phyloP scores from a whole-genome alignment of 2,329 filamentous ascomycete genomes.

The Penicillium hesseltinei region DNA sequence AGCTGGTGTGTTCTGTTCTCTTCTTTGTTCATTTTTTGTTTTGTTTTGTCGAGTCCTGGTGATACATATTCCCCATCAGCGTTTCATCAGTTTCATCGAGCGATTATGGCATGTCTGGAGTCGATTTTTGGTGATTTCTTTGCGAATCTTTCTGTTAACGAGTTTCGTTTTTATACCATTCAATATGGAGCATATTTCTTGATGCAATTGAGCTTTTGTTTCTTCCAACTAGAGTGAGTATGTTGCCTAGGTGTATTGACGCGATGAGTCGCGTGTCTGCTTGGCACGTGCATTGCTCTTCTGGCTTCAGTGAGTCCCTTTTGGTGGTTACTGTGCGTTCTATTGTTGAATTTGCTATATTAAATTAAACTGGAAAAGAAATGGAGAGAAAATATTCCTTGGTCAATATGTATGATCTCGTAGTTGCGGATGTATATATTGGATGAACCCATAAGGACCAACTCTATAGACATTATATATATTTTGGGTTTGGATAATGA shows the following conservation, averaged over 20 bases:
- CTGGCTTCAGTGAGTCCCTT: not conserved
- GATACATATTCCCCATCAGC: slow-evolving; percentile 21
- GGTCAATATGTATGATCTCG: too few species aligned
- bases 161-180: not conserved
- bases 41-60: slow-evolving; percentile 17
- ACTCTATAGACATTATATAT: not conserved
- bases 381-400: not conserved
- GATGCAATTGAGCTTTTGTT: not conserved
- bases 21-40: slow-evolving; percentile 1
- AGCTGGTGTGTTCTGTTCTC: slow-evolving; percentile 12
- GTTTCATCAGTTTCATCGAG: slow-evolving; percentile 16
- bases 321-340: not conserved
- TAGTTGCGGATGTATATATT: not conserved
- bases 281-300: slow-evolving; percentile 1
- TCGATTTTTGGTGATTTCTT: slow-evolving; percentile 7
- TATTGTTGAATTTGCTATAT: not conserved
- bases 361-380: too few species aligned
- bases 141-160: not conserved
- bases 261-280: not conserved
- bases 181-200: not conserved
- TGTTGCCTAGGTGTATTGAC: not conserved
- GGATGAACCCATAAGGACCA: not conserved
- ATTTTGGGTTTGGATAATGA: not conserved
- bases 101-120: slow-evolving; percentile 24
- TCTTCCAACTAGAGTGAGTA: not conserved